phyloP scores from a whole-genome alignment of 169 alveolate species.

The Eimeria falciformis region DNA sequence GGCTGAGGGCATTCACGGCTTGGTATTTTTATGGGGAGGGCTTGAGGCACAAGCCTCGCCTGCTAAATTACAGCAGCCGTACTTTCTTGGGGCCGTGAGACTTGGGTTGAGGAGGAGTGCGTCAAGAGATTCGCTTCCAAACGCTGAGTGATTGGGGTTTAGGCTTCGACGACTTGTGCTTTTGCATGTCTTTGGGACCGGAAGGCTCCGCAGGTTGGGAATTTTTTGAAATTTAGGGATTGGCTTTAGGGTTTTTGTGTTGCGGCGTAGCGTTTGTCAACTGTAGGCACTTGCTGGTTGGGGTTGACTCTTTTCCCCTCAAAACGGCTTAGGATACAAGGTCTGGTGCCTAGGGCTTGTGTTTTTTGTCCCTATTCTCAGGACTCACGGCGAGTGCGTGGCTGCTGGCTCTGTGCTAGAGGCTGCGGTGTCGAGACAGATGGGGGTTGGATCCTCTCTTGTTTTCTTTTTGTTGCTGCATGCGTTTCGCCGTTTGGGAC shows the following conservation, averaged over 20 bases:
- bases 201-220: too few relatives aligned
- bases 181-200: too few relatives aligned
- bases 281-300: too few relatives aligned
- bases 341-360: not conserved
- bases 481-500: slow-evolving; percentile 18
- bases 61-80: too few relatives aligned
- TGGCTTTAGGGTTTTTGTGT: not conserved
- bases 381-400: slow-evolving; percentile 81
- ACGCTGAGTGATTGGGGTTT: not conserved
- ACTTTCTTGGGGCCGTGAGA: not conserved
- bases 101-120: not conserved
- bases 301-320: too few relatives aligned
- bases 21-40: too few relatives aligned
- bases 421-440: slow-evolving; percentile 31
- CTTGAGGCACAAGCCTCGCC: too few relatives aligned
- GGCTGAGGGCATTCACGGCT: too few relatives aligned
- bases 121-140: too few relatives aligned
- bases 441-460: slow-evolving; percentile 31
- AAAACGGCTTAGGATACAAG: not conserved
- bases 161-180: not conserved
- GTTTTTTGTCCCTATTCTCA: not conserved
- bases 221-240: too few relatives aligned
- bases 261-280: not conserved
- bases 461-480: not conserved
- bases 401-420: slow-evolving; percentile 75